Evolutionary conservation across 352 stramenopile species (phyloP), one percentile per base, ranked within the genome.

Genomic region (Peronospora farinosa): DNA sequence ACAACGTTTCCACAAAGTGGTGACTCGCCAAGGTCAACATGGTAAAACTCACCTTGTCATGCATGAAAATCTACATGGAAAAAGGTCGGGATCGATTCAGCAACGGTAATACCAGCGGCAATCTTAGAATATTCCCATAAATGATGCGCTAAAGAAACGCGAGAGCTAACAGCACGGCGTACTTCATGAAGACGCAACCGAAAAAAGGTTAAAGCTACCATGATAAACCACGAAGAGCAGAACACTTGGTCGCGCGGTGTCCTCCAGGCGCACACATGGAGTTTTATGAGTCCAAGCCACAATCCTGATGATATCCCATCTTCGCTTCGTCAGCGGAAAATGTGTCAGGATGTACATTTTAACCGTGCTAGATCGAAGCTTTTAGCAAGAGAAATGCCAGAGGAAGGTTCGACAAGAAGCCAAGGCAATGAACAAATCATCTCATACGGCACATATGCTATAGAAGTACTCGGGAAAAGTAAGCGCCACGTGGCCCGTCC

Each of bases 191-290:
- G 44, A 76, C 62, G 80, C 11, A 58, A 84, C 17, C 40, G 31
- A 3, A 74, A 54, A 30, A 53, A 54, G 15, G 72, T 50, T 0
- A 69, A 79, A 40, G 51, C 54, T 6, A 49, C 60, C 17, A 88
- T 85, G 66, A 71, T 87, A 46, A 70, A 88, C 21, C 59, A 87
- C 23, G n/a, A 73, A 80, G 42, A 66, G 57, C 2, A 75, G 79
- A 7, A 84, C 64, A 6, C 64, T 82, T 25, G 84, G 84, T 49
- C 75, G 79, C 10, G 72, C 74, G 0, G 75, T 88, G 27, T 65
- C n/a, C 70, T 0, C 84, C 74, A 23, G 1, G 97, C 86, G 9
- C 63, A 83, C 12, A 96, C n/a, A n/a, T n/a, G 97, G 86, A 97
- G 97, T 58, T 89, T 87, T 45, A 87, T 74, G 47, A 88, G 79